Percentiles rank a stretch among this genome's conserved stretches.
Conservation (phyloP, 176 grass and related monocot species). For the bread wheat (Triticum aestivum) region DNA sequence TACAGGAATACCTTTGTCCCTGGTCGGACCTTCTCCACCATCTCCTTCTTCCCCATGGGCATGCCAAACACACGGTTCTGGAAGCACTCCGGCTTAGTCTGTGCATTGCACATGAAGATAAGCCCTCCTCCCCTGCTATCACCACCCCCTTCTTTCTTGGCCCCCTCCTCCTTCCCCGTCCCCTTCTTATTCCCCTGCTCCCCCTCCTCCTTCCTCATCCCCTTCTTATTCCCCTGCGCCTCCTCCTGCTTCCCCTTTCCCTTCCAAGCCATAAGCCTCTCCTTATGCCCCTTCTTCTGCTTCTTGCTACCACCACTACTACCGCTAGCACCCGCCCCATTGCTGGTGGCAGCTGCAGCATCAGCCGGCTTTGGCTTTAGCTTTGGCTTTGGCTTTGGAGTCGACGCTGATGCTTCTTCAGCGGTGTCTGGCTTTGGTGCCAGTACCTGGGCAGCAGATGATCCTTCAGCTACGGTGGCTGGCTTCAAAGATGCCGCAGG, state of each 20-base stretch:
- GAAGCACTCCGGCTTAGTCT: constrained; percentile 76
- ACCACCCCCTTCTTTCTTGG: constrained; percentile 13
- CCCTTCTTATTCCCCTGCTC: constrained; percentile 17
- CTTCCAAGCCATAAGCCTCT: not conserved
- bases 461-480: constrained; percentile 17
- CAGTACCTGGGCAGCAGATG: not conserved
- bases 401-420: constrained; percentile 21
- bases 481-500: constrained; percentile 9
- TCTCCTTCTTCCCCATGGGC: constrained; percentile 45
- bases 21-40: constrained; percentile 54
- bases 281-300: not conserved
- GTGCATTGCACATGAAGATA: constrained; percentile 81
- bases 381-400: constrained; percentile 9
- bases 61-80: constrained; percentile 51
- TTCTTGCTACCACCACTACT: constrained; percentile 14
- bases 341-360: constrained; percentile 17
- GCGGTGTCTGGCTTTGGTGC: constrained; percentile 14
- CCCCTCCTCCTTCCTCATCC: not conserved
- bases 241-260: constrained; percentile 26
- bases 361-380: constrained; percentile 21
- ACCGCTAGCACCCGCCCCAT: constrained; percentile 25
- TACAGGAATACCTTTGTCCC: constrained; percentile 63
- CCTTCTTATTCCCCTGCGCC: not conserved
- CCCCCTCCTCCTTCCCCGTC: constrained; percentile 22
- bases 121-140: constrained; percentile 41